Base-by-base conservation (phyloP, 2,329 filamentous ascomycete species). In the Rutstroemia sp. region DNA sequence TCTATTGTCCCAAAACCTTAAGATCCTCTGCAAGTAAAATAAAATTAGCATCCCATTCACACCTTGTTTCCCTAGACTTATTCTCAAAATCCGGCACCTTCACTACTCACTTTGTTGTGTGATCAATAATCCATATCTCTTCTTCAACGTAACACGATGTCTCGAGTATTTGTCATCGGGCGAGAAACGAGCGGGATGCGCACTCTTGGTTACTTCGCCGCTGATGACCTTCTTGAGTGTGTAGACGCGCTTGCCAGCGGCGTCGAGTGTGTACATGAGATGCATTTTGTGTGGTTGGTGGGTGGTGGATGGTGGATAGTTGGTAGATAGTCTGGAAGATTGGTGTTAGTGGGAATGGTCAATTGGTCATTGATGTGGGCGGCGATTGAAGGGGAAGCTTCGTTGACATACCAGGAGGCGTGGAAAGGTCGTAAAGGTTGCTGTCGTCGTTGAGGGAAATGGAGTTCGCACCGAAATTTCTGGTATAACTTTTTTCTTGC, bases 161-260 rank as follows among this genome's bases (percentile, higher is more conserved):
- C 90, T 88, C 69, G 91, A 96, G 82, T 95, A 97, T 80, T 96
- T 96, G 80, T 99, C 94, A 76, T 99, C 94, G 62, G 94, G 94
- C 48, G 90, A 96, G 80, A 97, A 99, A 65, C 94, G 83, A 45
- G 94, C 94, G 48, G 94, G 92, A 77, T 97, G 92, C 56, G 94
- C 94, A 54, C 88, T 94, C 80, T 95, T 96, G 73, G 92, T 95
- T 69, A 96, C 89, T 71, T 91, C 83, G 70, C 88, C 87, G 66
- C 84, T 79, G 67, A 81, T 77, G 65, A 95, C 83, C 78, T 97
- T 96, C 77, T 96, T 92, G 64, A 97, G 84, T 48, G 94, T 97
- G 81, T 97, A 99, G 68, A 87, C 76, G 73, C 92, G 90, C 78
- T 90, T 92, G 79, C 92, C 92, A 60, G 81, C 77, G 66, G 80